phyloP scores from a whole-genome alignment of 768 basidiomycete species.

The Amanita thiersii region DNA sequence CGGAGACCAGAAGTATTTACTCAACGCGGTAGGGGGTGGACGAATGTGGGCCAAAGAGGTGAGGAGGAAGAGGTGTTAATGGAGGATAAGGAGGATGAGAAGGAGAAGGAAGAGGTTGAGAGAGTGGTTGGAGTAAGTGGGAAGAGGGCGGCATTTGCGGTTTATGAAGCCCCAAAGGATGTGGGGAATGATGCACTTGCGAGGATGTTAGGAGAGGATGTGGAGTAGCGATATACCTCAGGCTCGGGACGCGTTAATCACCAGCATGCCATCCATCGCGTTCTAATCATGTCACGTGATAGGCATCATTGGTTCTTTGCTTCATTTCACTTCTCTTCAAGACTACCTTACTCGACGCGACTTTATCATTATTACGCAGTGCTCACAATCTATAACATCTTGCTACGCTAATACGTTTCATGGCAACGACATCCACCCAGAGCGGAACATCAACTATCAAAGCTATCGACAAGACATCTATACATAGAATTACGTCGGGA shows the following conservation, averaged over 20 bases:
- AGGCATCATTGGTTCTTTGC: no score
- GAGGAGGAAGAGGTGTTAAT: conserved; percentile 10
- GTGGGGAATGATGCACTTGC: conserved; percentile 56
- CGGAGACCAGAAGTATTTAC: conserved; percentile 66
- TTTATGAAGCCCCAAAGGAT: conserved; percentile 60
- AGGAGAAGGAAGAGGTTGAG: conserved; percentile 10
- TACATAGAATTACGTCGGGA: conserved; percentile 88
- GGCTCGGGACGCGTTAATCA: no score
- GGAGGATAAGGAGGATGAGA: conserved; percentile 10
- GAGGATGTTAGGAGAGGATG: conserved; percentile 53
- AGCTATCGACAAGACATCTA: conserved; percentile 67
- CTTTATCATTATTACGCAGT: no score
- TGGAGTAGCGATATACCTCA: no score
- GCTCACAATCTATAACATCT: no score
- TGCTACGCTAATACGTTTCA: no score
- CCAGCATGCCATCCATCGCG: no score
- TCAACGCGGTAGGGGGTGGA: conserved; percentile 70
- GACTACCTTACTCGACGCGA: no score
- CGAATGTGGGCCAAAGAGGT: conserved; percentile 29
- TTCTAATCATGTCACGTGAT: no score
- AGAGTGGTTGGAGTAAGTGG: conserved; percentile 12
- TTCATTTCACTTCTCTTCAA: no score
- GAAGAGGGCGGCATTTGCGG: conserved; percentile 62
- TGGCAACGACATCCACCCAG: no score
- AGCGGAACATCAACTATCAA: conserved; percentile 26